phyloP scores from a whole-genome alignment of 1,284 basidiomycete species.

The Cutaneotrichosporon cutaneum region DNA sequence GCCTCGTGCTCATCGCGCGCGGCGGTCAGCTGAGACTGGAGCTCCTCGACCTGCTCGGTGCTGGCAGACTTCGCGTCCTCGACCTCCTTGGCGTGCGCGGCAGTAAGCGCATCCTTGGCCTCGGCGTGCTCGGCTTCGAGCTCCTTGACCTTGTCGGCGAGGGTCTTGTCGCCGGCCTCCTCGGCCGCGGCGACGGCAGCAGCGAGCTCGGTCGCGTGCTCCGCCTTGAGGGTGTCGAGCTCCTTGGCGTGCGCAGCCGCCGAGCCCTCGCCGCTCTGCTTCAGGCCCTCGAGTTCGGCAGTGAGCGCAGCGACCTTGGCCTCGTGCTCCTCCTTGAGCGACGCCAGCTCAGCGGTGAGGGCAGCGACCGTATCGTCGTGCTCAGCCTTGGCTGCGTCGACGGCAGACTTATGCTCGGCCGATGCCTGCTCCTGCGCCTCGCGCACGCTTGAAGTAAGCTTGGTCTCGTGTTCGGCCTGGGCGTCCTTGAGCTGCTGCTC shows the following conservation, averaged over 20 bases:
- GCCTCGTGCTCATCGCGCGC: conserved; percentile 3
- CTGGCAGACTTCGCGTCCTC: conserved; percentile 20
- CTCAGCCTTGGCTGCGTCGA: conserved; percentile 25
- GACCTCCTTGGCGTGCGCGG: conserved; percentile 10
- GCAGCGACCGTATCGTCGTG: conserved; percentile 4
- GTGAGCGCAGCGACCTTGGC: conserved; percentile 10
- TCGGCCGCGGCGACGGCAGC: conserved; percentile 20
- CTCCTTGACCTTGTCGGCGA: conserved; percentile 31
- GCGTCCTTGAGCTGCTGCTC: conserved; percentile 18
- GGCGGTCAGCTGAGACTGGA: conserved; percentile 30
- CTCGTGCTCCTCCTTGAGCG: conserved; percentile 14
- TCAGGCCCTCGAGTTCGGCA: conserved; percentile 25
- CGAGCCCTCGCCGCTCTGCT: conserved; percentile 5
- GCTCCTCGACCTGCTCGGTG: conserved; percentile 23
- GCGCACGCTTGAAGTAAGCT: conserved; percentile 6
- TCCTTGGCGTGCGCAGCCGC: conserved; percentile 24
- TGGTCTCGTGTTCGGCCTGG: conserved; percentile 13
- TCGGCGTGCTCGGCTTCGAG: conserved; percentile 30
- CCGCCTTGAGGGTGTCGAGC: conserved; percentile 8
- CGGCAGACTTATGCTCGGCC: conserved; percentile 7
- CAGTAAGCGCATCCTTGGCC: conserved; percentile 7
- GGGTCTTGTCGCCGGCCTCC: conserved; percentile 24
- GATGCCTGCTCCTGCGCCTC: conserved; percentile 8
- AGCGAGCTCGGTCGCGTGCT: conserved; percentile 20
- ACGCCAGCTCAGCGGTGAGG: conserved; percentile 6